A percentile compares a stretch with the other conserved stretches of the same genome.
Conservation (phyloP, 31 red algal genomes). For the Porphyra umbilicalis region DNA sequence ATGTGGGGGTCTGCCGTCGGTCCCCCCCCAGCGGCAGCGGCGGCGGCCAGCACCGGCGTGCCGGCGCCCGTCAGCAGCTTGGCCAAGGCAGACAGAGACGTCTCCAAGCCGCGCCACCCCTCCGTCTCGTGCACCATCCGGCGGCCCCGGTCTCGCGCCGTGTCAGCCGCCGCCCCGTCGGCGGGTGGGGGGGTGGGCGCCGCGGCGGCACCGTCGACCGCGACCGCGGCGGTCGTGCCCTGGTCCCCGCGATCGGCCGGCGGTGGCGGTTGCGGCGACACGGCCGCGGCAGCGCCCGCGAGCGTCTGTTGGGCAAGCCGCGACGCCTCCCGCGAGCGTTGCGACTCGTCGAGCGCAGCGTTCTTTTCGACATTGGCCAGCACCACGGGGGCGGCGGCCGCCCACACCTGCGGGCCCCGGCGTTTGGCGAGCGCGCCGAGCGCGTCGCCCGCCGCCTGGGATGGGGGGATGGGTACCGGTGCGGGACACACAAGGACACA, state of each 20-base stretch:
- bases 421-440: conserved; percentile 13
- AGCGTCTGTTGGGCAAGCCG: conserved; percentile 29
- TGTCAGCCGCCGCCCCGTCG: background rate
- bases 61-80: conserved; percentile 41
- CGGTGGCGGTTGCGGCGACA: background rate
- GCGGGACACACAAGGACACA: too few species aligned
- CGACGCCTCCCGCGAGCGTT: conserved; percentile 37
- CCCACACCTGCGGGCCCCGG: conserved; percentile 37
- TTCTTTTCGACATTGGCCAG: conserved; percentile 18
- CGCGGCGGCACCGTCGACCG: background rate
- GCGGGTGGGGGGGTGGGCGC: background rate
- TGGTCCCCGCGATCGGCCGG: background rate
- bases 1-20: conserved; percentile 5
- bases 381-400: conserved; percentile 9
- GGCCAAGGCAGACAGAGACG: conserved; percentile 26
- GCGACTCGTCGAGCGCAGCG: conserved; percentile 42
- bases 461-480: too few species aligned
- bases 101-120: conserved; percentile 75
- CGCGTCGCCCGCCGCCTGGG: conserved; percentile 8
- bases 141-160: conserved; percentile 6
- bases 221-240: background rate
- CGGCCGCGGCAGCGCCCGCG: conserved; percentile 24
- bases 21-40: conserved; percentile 7
- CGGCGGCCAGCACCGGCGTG: conserved; percentile 7
- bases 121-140: conserved; percentile 80